A percentile compares a stretch with the other conserved stretches of the same genome.
phyloP scores from a whole-genome alignment of 2,329 filamentous ascomycete species.

The Stromatinia cepivora region DNA sequence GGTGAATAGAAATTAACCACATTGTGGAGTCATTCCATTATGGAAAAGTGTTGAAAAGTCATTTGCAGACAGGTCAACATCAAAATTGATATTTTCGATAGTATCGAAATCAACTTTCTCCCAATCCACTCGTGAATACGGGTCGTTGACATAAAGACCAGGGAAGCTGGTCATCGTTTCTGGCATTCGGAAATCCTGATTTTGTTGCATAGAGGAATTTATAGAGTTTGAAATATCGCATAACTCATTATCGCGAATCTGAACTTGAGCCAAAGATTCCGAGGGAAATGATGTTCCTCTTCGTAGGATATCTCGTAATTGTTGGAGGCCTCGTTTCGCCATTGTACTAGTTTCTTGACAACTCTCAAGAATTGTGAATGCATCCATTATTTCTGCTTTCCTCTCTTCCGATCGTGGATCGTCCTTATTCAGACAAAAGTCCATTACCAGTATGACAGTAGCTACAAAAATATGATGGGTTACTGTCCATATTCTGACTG shows the following conservation, averaged over 20 bases:
- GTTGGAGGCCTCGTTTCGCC: slow-evolving; percentile 29
- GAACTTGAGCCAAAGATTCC: not conserved
- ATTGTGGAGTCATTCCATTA: not conserved
- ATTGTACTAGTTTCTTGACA: slow-evolving; percentile 28
- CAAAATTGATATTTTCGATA: slow-evolving; percentile 26
- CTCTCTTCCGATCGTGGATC: slow-evolving; percentile 38
- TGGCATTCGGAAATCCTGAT: not conserved
- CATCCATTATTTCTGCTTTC: slow-evolving; percentile 40
- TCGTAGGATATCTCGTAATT: slow-evolving; percentile 24
- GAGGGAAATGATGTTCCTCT: not conserved
- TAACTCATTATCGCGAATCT: not conserved
- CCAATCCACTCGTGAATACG: slow-evolving; percentile 17
- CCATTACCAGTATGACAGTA: slow-evolving; percentile 44
- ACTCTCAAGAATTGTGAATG: slow-evolving; percentile 41
- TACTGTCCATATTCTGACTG: slow-evolving; percentile 38
- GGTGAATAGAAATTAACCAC: not conserved
- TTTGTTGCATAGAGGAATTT: too few species aligned
- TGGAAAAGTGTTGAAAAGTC: slow-evolving; percentile 15
- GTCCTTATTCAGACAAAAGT: slow-evolving; percentile 41
- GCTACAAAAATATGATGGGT: slow-evolving; percentile 44
- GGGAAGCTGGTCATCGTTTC: not conserved
- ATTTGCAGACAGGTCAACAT: slow-evolving; percentile 22
- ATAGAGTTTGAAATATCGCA: not conserved
- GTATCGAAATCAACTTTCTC: slow-evolving; percentile 11
- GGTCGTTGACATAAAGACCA: slow-evolving; percentile 10